phyloP scores from a whole-genome alignment of 768 basidiomycete species.

The Holtermanniella nyarrowii region DNA sequence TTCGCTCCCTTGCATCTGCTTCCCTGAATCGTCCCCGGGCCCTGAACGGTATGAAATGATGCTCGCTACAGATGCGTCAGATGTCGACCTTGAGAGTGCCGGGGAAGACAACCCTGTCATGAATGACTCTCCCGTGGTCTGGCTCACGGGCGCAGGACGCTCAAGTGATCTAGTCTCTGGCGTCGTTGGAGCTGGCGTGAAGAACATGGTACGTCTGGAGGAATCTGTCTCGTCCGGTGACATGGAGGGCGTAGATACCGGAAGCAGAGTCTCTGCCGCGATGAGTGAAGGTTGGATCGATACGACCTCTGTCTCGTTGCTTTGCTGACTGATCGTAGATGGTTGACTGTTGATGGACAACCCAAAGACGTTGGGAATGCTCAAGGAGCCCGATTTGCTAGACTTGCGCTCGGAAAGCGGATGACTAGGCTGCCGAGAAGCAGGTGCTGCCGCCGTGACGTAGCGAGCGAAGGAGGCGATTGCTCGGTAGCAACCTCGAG shows the following conservation, averaged over 20 bases:
- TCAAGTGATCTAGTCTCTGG: not conserved
- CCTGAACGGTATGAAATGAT: too few relatives aligned
- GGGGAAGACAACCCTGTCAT: not conserved
- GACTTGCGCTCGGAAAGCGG: not conserved
- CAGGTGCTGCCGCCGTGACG: conserved; percentile 33
- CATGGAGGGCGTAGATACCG: not conserved
- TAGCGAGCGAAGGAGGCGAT: conserved; percentile 42
- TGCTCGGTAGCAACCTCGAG: conserved; percentile 42
- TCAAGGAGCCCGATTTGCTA: not conserved
- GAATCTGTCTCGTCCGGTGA: not conserved
- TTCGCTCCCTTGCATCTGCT: not conserved
- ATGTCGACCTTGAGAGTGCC: not conserved
- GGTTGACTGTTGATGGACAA: not conserved
- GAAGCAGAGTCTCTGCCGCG: too few relatives aligned
- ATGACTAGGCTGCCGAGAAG: conserved; percentile 3
- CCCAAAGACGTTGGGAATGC: not conserved
- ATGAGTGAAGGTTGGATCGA: not conserved
- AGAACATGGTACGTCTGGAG: not conserved
- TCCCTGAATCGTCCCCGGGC: not conserved
- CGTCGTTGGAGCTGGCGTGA: not conserved
- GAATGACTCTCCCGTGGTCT: not conserved
- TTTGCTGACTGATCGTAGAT: not conserved
- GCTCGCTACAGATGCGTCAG: not conserved
- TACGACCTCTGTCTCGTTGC: not conserved
- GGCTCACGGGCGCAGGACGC: not conserved